A percentile compares a stretch with the other conserved stretches of the same genome.
Evolutionary conservation across 2,329 filamentous ascomycete species (phyloP).

Genomic region (Escovopsis sp.): DNA sequence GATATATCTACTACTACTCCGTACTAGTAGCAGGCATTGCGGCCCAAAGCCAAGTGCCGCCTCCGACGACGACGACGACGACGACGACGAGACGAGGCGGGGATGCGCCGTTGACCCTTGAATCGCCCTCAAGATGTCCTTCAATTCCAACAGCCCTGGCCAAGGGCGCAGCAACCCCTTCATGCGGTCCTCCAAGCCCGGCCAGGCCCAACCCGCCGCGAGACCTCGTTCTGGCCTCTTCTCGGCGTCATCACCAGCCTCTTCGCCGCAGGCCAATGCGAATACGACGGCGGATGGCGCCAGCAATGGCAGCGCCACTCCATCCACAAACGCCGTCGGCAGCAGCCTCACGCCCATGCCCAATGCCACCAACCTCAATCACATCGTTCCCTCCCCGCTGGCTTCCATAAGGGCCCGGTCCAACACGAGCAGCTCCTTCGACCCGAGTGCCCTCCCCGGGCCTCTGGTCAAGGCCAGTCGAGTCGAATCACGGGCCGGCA

Average conservation of each 20-base stretch:
- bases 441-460: slow-evolving; percentile 23
- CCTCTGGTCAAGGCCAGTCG: slow-evolving; percentile 25
- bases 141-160: slow-evolving; percentile 26
- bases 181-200: slow-evolving; percentile 50
- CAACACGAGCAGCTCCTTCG: slow-evolving; percentile 29
- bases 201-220: slow-evolving; percentile 39
- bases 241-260: slow-evolving; percentile 33
- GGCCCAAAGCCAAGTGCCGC: background rate
- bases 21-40: background rate
- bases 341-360: background rate
- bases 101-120: slow-evolving; percentile 8
- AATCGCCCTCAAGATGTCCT: slow-evolving; percentile 17
- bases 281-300: background rate
- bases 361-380: background rate
- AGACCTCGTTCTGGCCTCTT: slow-evolving; percentile 67
- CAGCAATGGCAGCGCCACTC: background rate
- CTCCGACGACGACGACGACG: no score
- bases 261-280: slow-evolving; percentile 10
- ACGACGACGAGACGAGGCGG: slow-evolving; percentile 6
- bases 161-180: slow-evolving; percentile 74
- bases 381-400: slow-evolving; percentile 19
- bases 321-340: background rate
- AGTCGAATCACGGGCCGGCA: slow-evolving; percentile 48
- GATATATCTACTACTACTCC: no score
- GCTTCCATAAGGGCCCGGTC: slow-evolving; percentile 58